These are phyloP conservation scores for Lophiotrema nucula DNA, from an alignment of 495 filamentous ascomycete genomes.

Conservation along the genomic window DNA sequence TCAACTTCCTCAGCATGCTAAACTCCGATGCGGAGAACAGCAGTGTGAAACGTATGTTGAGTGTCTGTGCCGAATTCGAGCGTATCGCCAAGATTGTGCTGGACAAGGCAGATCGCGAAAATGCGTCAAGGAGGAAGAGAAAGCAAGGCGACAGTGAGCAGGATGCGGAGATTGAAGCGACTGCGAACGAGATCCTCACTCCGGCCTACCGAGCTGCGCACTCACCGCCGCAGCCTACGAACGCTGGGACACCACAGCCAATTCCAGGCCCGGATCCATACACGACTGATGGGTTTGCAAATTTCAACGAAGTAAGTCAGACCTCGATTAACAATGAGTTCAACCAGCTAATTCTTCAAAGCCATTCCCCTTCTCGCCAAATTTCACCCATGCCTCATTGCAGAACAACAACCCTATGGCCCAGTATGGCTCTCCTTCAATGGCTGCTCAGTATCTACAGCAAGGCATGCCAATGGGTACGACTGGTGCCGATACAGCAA, in stretches of 20 bases:
- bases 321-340: not conserved
- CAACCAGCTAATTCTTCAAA: conserved; percentile 12
- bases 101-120: conserved; percentile 84
- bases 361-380: conserved; percentile 35
- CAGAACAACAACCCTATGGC: conserved; percentile 15
- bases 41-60: conserved; percentile 87
- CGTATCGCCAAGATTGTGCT: conserved; percentile 90
- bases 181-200: conserved; percentile 30
- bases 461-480: conserved; percentile 7
- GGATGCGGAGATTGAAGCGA: conserved; percentile 38
- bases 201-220: conserved; percentile 20
- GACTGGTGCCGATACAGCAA: not conserved
- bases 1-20: conserved; percentile 81
- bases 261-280: conserved; percentile 9
- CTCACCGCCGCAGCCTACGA: conserved; percentile 9
- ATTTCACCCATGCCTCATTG: conserved; percentile 34
- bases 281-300: conserved; percentile 18
- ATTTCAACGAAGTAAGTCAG: conserved; percentile 30
- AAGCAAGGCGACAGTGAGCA: conserved; percentile 58
- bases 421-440: conserved; percentile 25
- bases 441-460: conserved; percentile 22
- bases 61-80: conserved; percentile 91
- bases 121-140: conserved; percentile 73
- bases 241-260: conserved; percentile 6
- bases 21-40: conserved; percentile 74